A percentile compares a stretch with the other conserved stretches of the same genome.
Conservation (phyloP, 139 green algal species). For the Volvox reticuliferus region DNA sequence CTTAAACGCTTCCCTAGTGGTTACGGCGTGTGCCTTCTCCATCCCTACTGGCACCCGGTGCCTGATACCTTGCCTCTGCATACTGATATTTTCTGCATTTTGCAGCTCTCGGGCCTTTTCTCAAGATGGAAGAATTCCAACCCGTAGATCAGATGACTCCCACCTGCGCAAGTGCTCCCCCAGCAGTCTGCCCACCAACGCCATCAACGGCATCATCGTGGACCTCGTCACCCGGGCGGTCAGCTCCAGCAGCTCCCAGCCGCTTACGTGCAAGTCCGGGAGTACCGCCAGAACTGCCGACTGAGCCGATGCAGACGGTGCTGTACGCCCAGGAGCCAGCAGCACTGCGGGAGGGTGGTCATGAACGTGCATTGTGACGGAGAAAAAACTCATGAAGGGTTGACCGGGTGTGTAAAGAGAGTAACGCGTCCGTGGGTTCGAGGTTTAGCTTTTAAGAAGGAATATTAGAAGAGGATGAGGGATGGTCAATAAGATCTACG, state of each 20-base stretch:
- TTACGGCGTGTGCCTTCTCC: too few relatives aligned
- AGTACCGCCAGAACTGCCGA: conserved; percentile 62
- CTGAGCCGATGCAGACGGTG: conserved; percentile 52
- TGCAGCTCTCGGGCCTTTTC: too few relatives aligned
- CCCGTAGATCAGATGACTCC: neutral
- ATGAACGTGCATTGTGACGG: neutral
- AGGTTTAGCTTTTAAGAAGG: neutral
- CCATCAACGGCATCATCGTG: conserved; percentile 57
- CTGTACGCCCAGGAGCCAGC: conserved; percentile 44
- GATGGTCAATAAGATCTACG: neutral
- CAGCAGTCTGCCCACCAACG: conserved; percentile 50
- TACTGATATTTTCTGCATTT: too few relatives aligned
- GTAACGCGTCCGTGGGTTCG: neutral
- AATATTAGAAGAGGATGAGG: too few relatives aligned
- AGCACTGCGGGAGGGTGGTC: conserved; percentile 14
- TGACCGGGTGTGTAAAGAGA: too few relatives aligned
- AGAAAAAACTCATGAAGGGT: too few relatives aligned
- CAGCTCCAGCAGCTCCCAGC: conserved; percentile 52
- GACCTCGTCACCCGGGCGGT: neutral
- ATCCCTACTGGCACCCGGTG: too few relatives aligned
- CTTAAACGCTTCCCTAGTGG: too few relatives aligned
- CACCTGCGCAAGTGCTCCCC: conserved; percentile 53
- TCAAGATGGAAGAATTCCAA: too few relatives aligned
- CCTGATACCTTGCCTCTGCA: too few relatives aligned
- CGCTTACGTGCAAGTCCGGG: conserved; percentile 48